A percentile compares a stretch with the other conserved stretches of the same genome.
These are phyloP conservation scores for Xylaria intraflava DNA, from an alignment of 495 filamentous ascomycete genomes.

Conservation along the genomic window DNA sequence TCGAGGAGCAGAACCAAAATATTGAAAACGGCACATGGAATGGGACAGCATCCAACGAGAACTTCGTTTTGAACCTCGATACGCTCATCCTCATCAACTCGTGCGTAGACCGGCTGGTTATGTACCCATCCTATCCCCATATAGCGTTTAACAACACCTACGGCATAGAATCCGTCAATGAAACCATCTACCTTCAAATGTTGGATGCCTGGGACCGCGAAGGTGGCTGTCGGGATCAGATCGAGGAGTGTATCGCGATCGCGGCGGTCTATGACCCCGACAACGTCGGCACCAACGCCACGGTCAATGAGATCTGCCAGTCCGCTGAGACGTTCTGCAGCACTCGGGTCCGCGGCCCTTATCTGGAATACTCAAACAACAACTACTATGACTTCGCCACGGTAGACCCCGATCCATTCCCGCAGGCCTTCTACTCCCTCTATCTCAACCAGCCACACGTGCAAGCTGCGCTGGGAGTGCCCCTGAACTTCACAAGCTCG, in stretches of 20 bases:
- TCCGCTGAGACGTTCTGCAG: constrained; percentile 40
- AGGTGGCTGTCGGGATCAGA: constrained; percentile 47
- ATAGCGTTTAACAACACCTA: constrained; percentile 75
- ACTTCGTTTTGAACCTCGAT: constrained; percentile 22
- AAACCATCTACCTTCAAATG: constrained; percentile 42
- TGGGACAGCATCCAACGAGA: constrained; percentile 16
- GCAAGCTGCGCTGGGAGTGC: constrained; percentile 57
- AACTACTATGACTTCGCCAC: constrained; percentile 55
- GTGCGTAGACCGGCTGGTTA: constrained; percentile 64
- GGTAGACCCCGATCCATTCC: constrained; percentile 48
- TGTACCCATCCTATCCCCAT: constrained; percentile 57
- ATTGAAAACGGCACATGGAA: constrained; percentile 44
- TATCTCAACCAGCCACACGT: constrained; percentile 59
- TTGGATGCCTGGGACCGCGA: constrained; percentile 23
- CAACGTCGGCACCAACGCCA: constrained; percentile 40
- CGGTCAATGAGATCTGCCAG: constrained; percentile 42
- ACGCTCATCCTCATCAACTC: constrained; percentile 51
- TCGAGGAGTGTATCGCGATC: constrained; percentile 42
- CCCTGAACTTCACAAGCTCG: constrained; percentile 57
- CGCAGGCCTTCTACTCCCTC: constrained; percentile 50
- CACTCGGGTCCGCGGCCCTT: constrained; percentile 40
- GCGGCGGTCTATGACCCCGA: constrained; percentile 39
- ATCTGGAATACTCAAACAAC: constrained; percentile 35
- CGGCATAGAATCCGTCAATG: constrained; percentile 56
- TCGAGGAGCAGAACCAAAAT: constrained; percentile 52